Percentiles rank a stretch among this genome's conserved stretches.
Conservation (phyloP, 1,139 yeast genomes). For the Schwanniomyces etchellsii region DNA sequence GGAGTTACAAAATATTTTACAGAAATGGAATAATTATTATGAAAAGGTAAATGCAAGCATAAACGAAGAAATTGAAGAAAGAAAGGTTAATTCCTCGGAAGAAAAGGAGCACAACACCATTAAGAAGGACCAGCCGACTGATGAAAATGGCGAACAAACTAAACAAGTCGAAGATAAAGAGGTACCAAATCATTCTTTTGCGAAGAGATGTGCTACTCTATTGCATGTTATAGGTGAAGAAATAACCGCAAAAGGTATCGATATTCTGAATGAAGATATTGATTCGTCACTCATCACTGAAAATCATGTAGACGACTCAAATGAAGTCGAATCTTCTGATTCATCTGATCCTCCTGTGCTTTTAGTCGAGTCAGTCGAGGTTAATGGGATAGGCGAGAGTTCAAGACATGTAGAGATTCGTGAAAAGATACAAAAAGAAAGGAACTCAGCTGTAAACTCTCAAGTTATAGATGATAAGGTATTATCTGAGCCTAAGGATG, state of each 20-base stretch:
- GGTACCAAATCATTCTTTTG: constrained; percentile 20
- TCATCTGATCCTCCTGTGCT: constrained; percentile 1
- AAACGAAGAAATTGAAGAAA: constrained; percentile 27
- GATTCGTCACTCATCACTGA: not conserved
- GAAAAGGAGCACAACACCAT: no score
- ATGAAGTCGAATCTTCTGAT: not conserved
- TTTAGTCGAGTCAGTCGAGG: constrained; percentile 3
- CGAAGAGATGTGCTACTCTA: constrained; percentile 30
- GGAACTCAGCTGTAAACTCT: no score
- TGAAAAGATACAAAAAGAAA: no score
- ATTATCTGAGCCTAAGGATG: constrained; percentile 18
- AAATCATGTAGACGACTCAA: not conserved
- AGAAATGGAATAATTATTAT: constrained; percentile 53
- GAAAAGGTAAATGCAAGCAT: constrained; percentile 34
- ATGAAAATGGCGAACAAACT: constrained; percentile 12
- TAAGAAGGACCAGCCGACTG: constrained; percentile 9
- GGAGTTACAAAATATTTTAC: constrained; percentile 43
- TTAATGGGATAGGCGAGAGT: not conserved
- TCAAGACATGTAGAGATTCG: no score
- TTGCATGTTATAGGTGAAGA: constrained; percentile 14
- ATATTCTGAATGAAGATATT: constrained; percentile 5
- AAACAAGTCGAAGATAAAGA: constrained; percentile 8
- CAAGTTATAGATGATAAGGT: constrained; percentile 23
- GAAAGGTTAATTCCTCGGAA: constrained; percentile 11
- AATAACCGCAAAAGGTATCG: constrained; percentile 31